Percentiles rank a stretch among this genome's conserved stretches.
These are phyloP conservation scores for Pseudocercospora vitis DNA, from an alignment of 2,329 filamentous ascomycete genomes.

Conservation along the genomic window DNA sequence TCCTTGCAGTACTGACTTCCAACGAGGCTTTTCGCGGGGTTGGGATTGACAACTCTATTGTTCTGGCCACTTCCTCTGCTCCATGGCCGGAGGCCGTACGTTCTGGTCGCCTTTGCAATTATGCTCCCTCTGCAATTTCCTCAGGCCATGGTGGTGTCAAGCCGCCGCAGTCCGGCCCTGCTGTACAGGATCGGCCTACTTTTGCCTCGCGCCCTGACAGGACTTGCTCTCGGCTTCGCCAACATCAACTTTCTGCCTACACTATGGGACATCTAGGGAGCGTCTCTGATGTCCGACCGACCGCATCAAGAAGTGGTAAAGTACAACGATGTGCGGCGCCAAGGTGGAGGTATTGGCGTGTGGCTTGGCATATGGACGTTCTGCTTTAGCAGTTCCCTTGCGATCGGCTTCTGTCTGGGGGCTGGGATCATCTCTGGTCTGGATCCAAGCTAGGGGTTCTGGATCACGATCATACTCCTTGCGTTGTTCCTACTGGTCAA, in stretches of 20 bases:
- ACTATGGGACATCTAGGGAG: conserved; percentile 73
- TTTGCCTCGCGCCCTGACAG: conserved; percentile 64
- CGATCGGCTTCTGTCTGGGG: conserved; percentile 70
- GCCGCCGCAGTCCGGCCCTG: conserved; percentile 56
- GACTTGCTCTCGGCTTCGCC: conserved; percentile 68
- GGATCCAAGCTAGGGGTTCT: conserved; percentile 72
- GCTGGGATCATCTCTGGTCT: conserved; percentile 65
- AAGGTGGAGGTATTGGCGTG: conserved; percentile 76
- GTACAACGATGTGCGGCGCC: conserved; percentile 66
- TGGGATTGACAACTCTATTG: conserved; percentile 68
- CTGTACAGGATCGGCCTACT: conserved; percentile 63
- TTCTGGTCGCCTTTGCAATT: conserved; percentile 65
- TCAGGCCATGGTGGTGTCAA: conserved; percentile 66
- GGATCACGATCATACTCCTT: conserved; percentile 67
- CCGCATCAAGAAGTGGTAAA: conserved; percentile 72
- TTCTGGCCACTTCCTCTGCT: conserved; percentile 73
- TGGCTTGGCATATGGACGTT: conserved; percentile 79
- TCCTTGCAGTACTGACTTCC: neutral
- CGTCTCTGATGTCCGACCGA: conserved; percentile 69
- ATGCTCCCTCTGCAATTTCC: conserved; percentile 74
- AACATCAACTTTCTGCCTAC: conserved; percentile 75
- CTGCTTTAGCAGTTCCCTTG: conserved; percentile 71
- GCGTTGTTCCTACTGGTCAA: conserved; percentile 67
- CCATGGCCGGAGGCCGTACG: conserved; percentile 75
- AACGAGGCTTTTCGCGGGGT: conserved; percentile 62